Percentiles rank a stretch among this genome's conserved stretches.
Evolutionary conservation across 768 basidiomycete genomes (phyloP).

Genomic region (Calocera viscosa): DNA sequence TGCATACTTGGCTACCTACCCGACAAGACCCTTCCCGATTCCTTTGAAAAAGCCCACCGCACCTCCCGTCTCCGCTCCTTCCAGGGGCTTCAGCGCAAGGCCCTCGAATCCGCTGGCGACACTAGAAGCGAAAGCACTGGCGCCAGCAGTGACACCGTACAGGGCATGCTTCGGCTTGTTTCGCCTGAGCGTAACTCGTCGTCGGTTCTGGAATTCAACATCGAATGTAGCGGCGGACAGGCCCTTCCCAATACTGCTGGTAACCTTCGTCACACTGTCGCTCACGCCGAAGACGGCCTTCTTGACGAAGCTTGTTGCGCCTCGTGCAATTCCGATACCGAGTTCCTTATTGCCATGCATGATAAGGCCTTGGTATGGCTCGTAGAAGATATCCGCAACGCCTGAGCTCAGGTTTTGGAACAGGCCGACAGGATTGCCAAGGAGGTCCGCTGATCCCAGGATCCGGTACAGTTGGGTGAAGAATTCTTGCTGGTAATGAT

Average conservation of each 20-base stretch:
- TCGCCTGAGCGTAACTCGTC: conserved; percentile 76
- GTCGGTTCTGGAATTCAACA: conserved; percentile 81
- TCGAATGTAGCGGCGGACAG: conserved; percentile 95
- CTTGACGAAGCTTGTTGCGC: conserved; percentile 95
- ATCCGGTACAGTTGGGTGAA: conserved; percentile 90
- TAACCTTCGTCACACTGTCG: conserved; percentile 96
- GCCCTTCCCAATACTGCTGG: conserved; percentile 93
- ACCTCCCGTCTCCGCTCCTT: conserved; percentile 89
- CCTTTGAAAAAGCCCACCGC: conserved; percentile 97
- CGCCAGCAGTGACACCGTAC: conserved; percentile 93
- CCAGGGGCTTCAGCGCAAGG: conserved; percentile 89
- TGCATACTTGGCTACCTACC: conserved; percentile 38
- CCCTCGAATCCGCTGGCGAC: conserved; percentile 94
- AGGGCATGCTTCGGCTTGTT: conserved; percentile 96
- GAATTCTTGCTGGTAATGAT: conserved; percentile 90
- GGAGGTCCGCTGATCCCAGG: conserved; percentile 92
- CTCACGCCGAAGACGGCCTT: conserved; percentile 95
- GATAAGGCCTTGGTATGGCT: conserved; percentile 92
- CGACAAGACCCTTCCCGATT: conserved; percentile 89
- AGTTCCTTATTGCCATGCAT: conserved; percentile 92
- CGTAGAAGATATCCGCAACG: conserved; percentile 96
- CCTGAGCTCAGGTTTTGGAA: conserved; percentile 98
- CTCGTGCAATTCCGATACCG: conserved; percentile 88
- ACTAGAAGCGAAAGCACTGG: conserved; percentile 85
- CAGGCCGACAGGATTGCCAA: conserved; percentile 79